Conservation (phyloP, 164 flowering plant genomes). For the Kalanchoe fedtschenkoi region DNA sequence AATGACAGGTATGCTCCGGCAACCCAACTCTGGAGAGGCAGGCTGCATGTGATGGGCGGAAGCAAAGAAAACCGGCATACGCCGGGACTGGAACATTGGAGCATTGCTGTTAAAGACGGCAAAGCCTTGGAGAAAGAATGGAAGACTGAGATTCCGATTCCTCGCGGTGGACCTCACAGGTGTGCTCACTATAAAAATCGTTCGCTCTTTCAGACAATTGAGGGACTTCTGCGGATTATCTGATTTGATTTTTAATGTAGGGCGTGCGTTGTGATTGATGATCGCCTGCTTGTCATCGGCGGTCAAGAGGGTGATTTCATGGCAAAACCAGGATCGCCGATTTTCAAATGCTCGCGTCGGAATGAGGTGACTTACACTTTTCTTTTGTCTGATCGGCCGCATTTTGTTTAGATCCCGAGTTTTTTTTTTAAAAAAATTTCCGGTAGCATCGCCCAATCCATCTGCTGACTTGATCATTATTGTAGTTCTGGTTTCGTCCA, state of each 20-base stretch:
- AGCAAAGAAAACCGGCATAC: constrained; percentile 91
- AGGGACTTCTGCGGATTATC: background rate
- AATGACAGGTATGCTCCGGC: constrained; percentile 93
- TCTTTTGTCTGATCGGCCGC: background rate
- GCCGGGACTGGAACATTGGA: constrained; percentile 90
- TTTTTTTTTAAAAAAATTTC: no score
- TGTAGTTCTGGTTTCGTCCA: no score
- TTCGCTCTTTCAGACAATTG: background rate
- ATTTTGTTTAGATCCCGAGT: no score
- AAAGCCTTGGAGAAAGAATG: constrained; percentile 70
- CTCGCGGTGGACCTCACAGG: constrained; percentile 99
- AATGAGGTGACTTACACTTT: constrained; percentile 54
- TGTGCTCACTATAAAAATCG: constrained; percentile 10
- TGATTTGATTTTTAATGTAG: constrained; percentile 18
- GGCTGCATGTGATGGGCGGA: constrained; percentile 99
- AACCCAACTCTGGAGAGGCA: constrained; percentile 95
- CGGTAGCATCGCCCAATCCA: no score
- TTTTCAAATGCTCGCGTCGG: constrained; percentile 92
- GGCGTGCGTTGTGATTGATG: constrained; percentile 74
- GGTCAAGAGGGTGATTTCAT: constrained; percentile 99
- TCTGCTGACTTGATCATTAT: no score
- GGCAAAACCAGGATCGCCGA: constrained; percentile 97
- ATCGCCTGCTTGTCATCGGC: constrained; percentile 71
- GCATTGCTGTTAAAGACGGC: constrained; percentile 89
- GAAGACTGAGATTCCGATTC: constrained; percentile 79